phyloP scores from a whole-genome alignment of 441 rosid species.

The Populus hybrid region DNA sequence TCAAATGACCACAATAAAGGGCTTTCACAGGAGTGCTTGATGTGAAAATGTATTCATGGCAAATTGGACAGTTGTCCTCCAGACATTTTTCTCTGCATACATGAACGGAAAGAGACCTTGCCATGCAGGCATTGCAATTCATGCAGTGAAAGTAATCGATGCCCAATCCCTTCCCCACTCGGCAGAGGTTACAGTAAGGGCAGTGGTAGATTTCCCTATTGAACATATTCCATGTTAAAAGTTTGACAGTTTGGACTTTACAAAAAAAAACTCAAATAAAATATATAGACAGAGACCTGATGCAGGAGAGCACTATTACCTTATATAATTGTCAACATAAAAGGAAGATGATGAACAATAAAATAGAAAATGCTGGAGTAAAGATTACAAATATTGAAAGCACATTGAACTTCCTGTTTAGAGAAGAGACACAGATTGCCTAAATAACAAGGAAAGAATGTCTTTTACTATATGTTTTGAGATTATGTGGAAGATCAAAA shows the following conservation, averaged over 20 bases:
- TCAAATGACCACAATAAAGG: conserved; percentile 85
- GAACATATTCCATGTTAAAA: conserved; percentile 18
- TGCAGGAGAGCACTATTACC: neutral
- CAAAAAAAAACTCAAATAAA: neutral
- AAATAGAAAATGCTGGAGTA: neutral
- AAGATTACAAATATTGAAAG: neutral
- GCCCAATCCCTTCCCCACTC: conserved; percentile 86
- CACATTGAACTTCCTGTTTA: neutral
- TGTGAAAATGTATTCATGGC: conserved; percentile 76
- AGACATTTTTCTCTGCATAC: conserved; percentile 66
- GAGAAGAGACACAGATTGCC: neutral
- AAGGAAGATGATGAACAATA: neutral
- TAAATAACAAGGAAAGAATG: neutral
- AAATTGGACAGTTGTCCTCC: conserved; percentile 87
- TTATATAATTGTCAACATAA: neutral
- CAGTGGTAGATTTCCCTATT: conserved; percentile 92
- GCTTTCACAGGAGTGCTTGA: conserved; percentile 65
- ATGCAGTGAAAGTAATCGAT: conserved; percentile 85
- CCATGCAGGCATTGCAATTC: conserved; percentile 94
- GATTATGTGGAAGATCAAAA: too few species aligned
- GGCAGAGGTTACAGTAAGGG: conserved; percentile 85
- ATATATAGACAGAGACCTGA: conserved; percentile 3
- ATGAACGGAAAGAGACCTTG: conserved; percentile 50
- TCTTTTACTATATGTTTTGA: neutral
- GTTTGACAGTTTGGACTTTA: conserved; percentile 12